These are phyloP conservation scores for Pseudonitzschia pungens DNA, from an alignment of 108 stramenopile species.

Conservation along the genomic window DNA sequence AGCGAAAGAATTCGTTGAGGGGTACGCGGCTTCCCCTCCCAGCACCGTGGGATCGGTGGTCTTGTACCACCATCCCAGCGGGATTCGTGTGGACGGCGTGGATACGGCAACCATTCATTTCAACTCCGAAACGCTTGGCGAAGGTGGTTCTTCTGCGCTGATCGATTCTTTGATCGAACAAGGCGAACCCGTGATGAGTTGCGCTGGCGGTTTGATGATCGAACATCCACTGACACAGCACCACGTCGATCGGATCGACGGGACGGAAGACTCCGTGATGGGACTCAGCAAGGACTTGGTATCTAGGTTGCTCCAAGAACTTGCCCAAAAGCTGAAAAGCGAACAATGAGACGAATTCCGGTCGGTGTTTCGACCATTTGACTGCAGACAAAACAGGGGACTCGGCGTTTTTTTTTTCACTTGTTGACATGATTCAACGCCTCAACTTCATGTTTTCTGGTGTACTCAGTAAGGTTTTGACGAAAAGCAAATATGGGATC, in stretches of 20 bases:
- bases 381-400: no score
- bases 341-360: no score
- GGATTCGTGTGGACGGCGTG: constrained; percentile 68
- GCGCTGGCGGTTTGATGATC: constrained; percentile 87
- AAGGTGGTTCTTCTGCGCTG: constrained; percentile 33
- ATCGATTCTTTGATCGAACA: constrained; percentile 58
- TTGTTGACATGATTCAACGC: no score
- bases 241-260: constrained; percentile 74
- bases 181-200: constrained; percentile 67
- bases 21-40: constrained; percentile 61
- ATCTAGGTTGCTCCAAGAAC: constrained; percentile 40
- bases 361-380: no score
- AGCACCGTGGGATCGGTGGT: constrained; percentile 76
- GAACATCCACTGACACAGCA: constrained; percentile 75
- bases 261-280: constrained; percentile 86
- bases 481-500: background rate
- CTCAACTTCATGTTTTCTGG: no score
- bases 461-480: no score
- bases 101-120: constrained; percentile 79
- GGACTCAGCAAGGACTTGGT: constrained; percentile 76
- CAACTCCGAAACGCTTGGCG: constrained; percentile 24
- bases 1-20: constrained; percentile 60
- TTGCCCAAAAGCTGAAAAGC: constrained; percentile 38
- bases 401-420: no score
- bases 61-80: constrained; percentile 63